phyloP scores from a whole-genome alignment of 2,329 filamentous ascomycete genomes.

The Scorias spongiosa region DNA sequence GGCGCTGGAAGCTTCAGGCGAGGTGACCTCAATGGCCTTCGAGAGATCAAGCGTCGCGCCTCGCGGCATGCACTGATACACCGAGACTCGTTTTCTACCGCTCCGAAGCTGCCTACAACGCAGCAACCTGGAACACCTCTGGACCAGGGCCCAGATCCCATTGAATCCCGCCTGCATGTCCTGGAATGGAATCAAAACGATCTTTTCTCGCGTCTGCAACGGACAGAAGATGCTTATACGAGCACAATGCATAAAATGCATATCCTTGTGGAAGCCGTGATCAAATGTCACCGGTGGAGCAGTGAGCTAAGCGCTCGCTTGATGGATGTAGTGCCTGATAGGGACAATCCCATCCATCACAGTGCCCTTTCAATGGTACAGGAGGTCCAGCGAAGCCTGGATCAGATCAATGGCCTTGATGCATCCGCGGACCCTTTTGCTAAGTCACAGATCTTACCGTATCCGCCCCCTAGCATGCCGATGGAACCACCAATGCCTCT shows the following conservation, averaged over 20 bases:
- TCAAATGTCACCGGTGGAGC: slow-evolving; percentile 64
- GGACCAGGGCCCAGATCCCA: slow-evolving; percentile 59
- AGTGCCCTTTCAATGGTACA: slow-evolving; percentile 51
- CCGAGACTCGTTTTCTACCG: slow-evolving; percentile 64
- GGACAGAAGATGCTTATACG: slow-evolving; percentile 70
- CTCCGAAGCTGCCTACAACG: slow-evolving; percentile 53
- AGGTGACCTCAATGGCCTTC: slow-evolving; percentile 75
- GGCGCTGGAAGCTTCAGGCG: slow-evolving; percentile 94
- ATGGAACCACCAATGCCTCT: slow-evolving; percentile 38
- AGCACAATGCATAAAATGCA: slow-evolving; percentile 71
- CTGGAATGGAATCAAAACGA: slow-evolving; percentile 78
- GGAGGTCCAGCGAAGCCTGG: slow-evolving; percentile 47
- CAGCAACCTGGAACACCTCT: slow-evolving; percentile 10
- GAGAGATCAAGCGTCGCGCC: slow-evolving; percentile 89
- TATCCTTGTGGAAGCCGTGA: slow-evolving; percentile 64
- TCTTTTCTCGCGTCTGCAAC: slow-evolving; percentile 56
- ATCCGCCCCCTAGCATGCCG: slow-evolving; percentile 16
- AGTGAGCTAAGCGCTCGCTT: slow-evolving; percentile 68
- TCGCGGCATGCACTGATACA: slow-evolving; percentile 88
- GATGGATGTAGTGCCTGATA: slow-evolving; percentile 55
- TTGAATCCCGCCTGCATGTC: slow-evolving; percentile 57
- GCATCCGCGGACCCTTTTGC: slow-evolving; percentile 44
- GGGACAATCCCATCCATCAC: slow-evolving; percentile 62
- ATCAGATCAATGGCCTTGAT: slow-evolving; percentile 40
- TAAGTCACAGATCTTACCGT: slow-evolving; percentile 23